Evolutionary conservation across 2,329 filamentous ascomycete genomes (phyloP).

Genomic region (Coleophoma cylindrospora): DNA sequence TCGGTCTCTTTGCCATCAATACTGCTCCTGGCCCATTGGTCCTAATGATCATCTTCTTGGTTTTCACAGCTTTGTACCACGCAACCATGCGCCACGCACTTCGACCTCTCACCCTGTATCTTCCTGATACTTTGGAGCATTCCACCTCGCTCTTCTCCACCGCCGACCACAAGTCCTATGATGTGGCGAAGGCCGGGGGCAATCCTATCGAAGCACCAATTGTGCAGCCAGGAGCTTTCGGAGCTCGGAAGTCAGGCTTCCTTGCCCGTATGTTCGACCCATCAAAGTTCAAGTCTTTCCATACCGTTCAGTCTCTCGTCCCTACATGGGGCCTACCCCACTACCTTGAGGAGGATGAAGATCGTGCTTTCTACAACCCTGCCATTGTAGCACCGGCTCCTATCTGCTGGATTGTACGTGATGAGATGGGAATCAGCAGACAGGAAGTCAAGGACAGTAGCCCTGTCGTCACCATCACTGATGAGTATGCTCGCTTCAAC

Average conservation of each 20-base stretch:
- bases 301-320: slow-evolving; percentile 62
- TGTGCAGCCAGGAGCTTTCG: slow-evolving; percentile 12
- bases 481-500: slow-evolving; percentile 66
- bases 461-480: slow-evolving; percentile 71
- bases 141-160: slow-evolving; percentile 27
- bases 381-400: slow-evolving; percentile 56
- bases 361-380: slow-evolving; percentile 69
- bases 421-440: slow-evolving; percentile 66
- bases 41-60: slow-evolving; percentile 69
- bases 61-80: slow-evolving; percentile 73
- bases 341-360: slow-evolving; percentile 57
- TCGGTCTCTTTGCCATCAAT: slow-evolving; percentile 76
- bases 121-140: slow-evolving; percentile 64
- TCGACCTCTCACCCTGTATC: slow-evolving; percentile 66
- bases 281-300: slow-evolving; percentile 67
- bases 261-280: slow-evolving; percentile 68
- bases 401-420: slow-evolving; percentile 75
- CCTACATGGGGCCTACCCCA: slow-evolving; percentile 46
- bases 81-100: slow-evolving; percentile 66
- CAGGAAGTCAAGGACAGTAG: slow-evolving; percentile 71
- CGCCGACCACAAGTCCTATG: slow-evolving; percentile 12
- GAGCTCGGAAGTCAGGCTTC: slow-evolving; percentile 44
- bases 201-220: slow-evolving; percentile 22
- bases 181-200: slow-evolving; percentile 6
- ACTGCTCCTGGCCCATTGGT: slow-evolving; percentile 63